phyloP scores from a whole-genome alignment of 805 yeast genomes.

The Nadsonia fulvescens region DNA sequence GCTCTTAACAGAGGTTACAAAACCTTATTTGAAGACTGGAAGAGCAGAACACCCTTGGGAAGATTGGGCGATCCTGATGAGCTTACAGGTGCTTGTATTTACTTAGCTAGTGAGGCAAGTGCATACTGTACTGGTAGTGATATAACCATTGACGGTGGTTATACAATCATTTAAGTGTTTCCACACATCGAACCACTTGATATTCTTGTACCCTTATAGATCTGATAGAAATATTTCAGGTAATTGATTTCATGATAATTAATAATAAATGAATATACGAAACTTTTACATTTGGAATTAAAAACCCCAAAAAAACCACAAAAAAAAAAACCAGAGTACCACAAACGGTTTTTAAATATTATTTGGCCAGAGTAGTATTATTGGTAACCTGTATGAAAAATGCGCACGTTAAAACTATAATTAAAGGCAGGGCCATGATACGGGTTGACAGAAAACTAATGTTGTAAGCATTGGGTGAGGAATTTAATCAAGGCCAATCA shows the following conservation, averaged over 20 bases:
- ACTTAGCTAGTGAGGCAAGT: constrained; percentile 38
- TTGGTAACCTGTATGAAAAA: no score
- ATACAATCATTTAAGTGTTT: constrained; percentile 21
- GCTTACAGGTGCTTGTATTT: constrained; percentile 46
- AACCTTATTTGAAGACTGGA: constrained; percentile 37
- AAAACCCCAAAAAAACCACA: no score
- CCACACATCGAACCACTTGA: not conserved
- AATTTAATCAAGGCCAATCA: no score
- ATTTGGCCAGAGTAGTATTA: no score
- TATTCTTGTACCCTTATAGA: not conserved
- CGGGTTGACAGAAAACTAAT: no score
- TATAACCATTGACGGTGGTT: constrained; percentile 48
- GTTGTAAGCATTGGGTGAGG: no score
- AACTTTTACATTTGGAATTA: no score
- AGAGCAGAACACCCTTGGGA: constrained; percentile 44
- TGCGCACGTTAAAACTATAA: no score
- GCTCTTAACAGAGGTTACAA: constrained; percentile 46
- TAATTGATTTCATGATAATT: not conserved
- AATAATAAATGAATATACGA: no score
- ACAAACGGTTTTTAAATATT: no score
- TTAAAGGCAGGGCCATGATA: no score
- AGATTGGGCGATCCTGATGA: constrained; percentile 58
- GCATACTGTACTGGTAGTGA: constrained; percentile 51
- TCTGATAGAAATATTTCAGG: not conserved
- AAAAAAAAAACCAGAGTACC: no score